Evolutionary conservation across 2,329 filamentous ascomycete species (phyloP).

Genomic region (Epichloe coenophiala): DNA sequence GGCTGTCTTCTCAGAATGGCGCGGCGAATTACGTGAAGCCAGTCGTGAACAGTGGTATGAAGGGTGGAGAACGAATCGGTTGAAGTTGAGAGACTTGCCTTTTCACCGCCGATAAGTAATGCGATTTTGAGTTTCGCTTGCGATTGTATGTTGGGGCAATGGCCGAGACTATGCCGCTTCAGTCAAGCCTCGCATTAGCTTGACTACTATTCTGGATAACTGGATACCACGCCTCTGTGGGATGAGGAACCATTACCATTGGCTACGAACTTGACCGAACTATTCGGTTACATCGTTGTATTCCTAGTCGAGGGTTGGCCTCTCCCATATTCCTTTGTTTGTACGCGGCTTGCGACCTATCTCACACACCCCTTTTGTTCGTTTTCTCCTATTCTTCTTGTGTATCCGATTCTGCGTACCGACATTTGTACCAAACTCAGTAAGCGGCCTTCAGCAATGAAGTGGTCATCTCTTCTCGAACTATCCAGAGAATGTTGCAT

Average conservation of each 20-base stretch:
- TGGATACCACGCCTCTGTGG: not conserved
- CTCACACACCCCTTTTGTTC: not conserved
- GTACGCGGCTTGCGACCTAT: constrained; percentile 1
- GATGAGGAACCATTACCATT: not conserved
- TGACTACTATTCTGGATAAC: not conserved
- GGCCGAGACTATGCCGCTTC: not conserved
- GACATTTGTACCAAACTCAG: no score
- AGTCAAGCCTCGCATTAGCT: not conserved
- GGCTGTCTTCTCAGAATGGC: constrained; percentile 87
- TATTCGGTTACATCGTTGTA: not conserved
- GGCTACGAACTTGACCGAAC: not conserved
- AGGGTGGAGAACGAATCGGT: constrained; percentile 69
- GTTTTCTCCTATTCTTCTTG: not conserved
- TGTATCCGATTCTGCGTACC: not conserved
- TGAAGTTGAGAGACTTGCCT: constrained; percentile 39
- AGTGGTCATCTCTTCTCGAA: no score
- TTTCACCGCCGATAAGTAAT: constrained; percentile 20
- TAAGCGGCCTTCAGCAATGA: no score
- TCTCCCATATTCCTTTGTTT: not conserved
- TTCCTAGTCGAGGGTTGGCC: not conserved
- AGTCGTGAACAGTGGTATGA: constrained; percentile 93
- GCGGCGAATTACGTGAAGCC: constrained; percentile 75
- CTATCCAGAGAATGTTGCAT: no score
- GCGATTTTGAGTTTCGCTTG: not conserved
- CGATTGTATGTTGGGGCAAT: not conserved